These are phyloP conservation scores for Protomyces arabidopsidicola DNA, from an alignment of 1,139 yeast genomes.

Conservation along the genomic window DNA sequence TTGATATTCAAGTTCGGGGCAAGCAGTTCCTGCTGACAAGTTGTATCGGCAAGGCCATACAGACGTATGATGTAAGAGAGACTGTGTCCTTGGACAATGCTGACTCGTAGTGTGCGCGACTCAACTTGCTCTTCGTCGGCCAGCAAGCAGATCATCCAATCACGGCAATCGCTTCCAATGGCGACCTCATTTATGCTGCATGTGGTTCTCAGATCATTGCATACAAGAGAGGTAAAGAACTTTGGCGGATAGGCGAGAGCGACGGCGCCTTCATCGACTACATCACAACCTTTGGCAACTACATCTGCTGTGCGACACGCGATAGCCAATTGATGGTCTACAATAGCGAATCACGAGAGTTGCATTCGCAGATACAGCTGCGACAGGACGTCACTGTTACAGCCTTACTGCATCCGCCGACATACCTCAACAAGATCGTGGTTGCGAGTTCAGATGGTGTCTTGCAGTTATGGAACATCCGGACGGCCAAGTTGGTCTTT, in stretches of 20 bases:
- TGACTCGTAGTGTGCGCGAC: slow-evolving; percentile 45
- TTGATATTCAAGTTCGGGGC: slow-evolving; percentile 85
- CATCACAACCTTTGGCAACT: slow-evolving; percentile 72
- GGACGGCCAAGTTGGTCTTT: slow-evolving; percentile 14
- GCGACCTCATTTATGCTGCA: slow-evolving; percentile 78
- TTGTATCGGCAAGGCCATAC: slow-evolving; percentile 83
- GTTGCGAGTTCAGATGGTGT: slow-evolving; percentile 44
- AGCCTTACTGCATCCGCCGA: slow-evolving; percentile 75
- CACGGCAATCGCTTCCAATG: slow-evolving; percentile 69
- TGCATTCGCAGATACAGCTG: slow-evolving; percentile 60
- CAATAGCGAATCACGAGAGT: slow-evolving; percentile 58
- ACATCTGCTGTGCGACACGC: slow-evolving; percentile 55
- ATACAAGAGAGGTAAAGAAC: slow-evolving; percentile 75
- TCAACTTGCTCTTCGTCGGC: slow-evolving; percentile 82
- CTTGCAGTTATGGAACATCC: slow-evolving; percentile 41
- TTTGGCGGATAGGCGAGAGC: slow-evolving; percentile 47
- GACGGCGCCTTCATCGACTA: slow-evolving; percentile 47
- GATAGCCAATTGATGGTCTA: slow-evolving; percentile 47
- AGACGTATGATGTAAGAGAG: slow-evolving; percentile 61
- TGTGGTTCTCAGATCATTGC: slow-evolving; percentile 68
- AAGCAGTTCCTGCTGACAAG: slow-evolving; percentile 83
- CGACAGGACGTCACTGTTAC: slow-evolving; percentile 65
- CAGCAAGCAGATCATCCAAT: slow-evolving; percentile 71
- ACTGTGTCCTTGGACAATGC: not conserved
- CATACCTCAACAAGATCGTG: slow-evolving; percentile 83